Conservation (phyloP, 2,329 filamentous ascomycete genomes). For the Hypoxylon sp. region DNA sequence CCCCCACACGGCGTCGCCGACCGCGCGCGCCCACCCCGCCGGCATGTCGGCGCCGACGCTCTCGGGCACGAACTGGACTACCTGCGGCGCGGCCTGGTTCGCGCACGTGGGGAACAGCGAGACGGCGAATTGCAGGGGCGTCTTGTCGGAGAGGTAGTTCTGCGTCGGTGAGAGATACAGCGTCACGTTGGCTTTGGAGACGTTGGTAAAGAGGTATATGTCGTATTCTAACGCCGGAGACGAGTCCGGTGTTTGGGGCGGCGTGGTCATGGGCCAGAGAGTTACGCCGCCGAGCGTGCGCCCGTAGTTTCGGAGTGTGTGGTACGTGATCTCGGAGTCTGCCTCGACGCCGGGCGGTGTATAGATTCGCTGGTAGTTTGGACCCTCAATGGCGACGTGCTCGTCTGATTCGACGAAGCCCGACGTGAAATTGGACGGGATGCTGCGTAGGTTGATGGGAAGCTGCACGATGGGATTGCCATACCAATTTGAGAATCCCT, state of each 20-base stretch:
- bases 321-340: conserved; percentile 58
- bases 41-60: conserved; percentile 58
- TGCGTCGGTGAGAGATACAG: conserved; percentile 65
- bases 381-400: conserved; percentile 66
- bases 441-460: conserved; percentile 62
- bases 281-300: conserved; percentile 70
- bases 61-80: conserved; percentile 57
- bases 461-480: conserved; percentile 62
- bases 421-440: conserved; percentile 63
- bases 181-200: conserved; percentile 57
- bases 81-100: conserved; percentile 45
- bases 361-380: conserved; percentile 61
- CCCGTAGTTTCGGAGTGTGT: conserved; percentile 65
- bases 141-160: conserved; percentile 64
- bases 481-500: conserved; percentile 49
- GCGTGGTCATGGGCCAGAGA: conserved; percentile 63
- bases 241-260: conserved; percentile 61
- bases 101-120: conserved; percentile 51
- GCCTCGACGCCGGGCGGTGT: conserved; percentile 40
- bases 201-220: conserved; percentile 69
- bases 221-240: conserved; percentile 70
- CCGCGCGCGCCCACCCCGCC: conserved; percentile 56
- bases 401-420: conserved; percentile 74
- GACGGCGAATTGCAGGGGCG: conserved; percentile 56
- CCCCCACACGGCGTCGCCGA: conserved; percentile 62